Evolutionary conservation across 129 eudicot genomes (phyloP).

Genomic region (Chrysanthemum makinoi): DNA sequence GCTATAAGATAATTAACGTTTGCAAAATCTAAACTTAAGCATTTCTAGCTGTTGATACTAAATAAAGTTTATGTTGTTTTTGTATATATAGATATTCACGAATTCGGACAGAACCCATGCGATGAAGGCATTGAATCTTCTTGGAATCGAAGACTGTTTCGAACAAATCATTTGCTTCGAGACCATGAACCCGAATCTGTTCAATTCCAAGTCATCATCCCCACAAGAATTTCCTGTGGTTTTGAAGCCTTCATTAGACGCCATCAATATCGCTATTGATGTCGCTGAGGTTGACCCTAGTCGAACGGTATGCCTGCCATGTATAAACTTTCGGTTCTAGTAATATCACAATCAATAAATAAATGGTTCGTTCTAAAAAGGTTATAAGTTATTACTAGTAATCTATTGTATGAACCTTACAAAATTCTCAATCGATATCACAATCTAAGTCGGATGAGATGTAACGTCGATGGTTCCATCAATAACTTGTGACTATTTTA

Average conservation of each 20-base stretch:
- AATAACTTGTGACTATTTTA: background rate
- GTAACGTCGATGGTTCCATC: constrained; percentile 1
- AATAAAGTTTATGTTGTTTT: too few relatives aligned
- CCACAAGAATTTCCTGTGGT: constrained; percentile 78
- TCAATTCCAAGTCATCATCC: constrained; percentile 36
- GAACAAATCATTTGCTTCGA: constrained; percentile 87
- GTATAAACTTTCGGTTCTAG: background rate
- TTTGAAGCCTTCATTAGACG: constrained; percentile 79
- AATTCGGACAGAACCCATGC: constrained; percentile 87
- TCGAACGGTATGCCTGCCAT: constrained; percentile 58
- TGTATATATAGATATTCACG: constrained; percentile 65
- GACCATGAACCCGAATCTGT: constrained; percentile 73
- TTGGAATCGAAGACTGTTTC: constrained; percentile 77
- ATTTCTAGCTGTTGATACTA: too few relatives aligned
- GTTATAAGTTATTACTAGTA: background rate
- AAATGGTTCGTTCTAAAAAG: too few relatives aligned
- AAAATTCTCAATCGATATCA: background rate
- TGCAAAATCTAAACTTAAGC: too few relatives aligned
- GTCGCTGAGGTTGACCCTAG: constrained; percentile 67
- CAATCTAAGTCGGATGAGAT: background rate
- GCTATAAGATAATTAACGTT: too few relatives aligned
- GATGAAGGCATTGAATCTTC: constrained; percentile 64
- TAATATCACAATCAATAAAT: background rate
- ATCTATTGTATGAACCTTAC: too few relatives aligned
- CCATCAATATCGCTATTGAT: constrained; percentile 66